Evolutionary conservation across 805 yeast genomes (phyloP).

Genomic region (Saccharomycopsis sp.): DNA sequence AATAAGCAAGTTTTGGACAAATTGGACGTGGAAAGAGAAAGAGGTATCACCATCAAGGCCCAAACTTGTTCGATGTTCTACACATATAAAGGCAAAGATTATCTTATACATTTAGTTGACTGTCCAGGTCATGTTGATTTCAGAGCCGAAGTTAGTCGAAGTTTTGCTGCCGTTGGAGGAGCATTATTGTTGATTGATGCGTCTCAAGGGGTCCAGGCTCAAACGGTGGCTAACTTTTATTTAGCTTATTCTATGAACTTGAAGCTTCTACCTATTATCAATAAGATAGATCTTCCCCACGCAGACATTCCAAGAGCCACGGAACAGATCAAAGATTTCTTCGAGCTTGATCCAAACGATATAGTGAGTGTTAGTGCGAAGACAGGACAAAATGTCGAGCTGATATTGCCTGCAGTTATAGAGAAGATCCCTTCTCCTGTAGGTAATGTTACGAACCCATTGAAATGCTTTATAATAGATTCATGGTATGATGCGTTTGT

Average conservation of each 20-base stretch:
- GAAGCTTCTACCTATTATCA: slow-evolving; percentile 79
- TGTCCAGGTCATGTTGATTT: slow-evolving; percentile 99
- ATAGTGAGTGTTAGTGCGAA: slow-evolving; percentile 87
- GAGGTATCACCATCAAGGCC: slow-evolving; percentile 96
- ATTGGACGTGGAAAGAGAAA: slow-evolving; percentile 88
- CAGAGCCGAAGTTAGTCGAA: slow-evolving; percentile 85
- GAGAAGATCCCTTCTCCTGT: slow-evolving; percentile 75
- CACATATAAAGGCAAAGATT: slow-evolving; percentile 59
- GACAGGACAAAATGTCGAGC: slow-evolving; percentile 74
- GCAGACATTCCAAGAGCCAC: slow-evolving; percentile 78
- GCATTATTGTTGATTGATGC: slow-evolving; percentile 90
- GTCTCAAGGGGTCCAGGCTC: slow-evolving; percentile 94
- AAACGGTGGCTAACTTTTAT: slow-evolving; percentile 95
- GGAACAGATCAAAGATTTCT: slow-evolving; percentile 78
- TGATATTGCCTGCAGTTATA: slow-evolving; percentile 74
- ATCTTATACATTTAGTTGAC: slow-evolving; percentile 83
- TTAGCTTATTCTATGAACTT: slow-evolving; percentile 82
- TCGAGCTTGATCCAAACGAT: slow-evolving; percentile 69
- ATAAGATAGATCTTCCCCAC: slow-evolving; percentile 83
- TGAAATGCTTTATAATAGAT: slow-evolving; percentile 81
- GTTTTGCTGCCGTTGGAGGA: slow-evolving; percentile 95
- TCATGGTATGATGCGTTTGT: slow-evolving; percentile 94
- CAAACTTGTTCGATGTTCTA: slow-evolving; percentile 95
- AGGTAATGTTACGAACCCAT: slow-evolving; percentile 47
- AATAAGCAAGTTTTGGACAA: slow-evolving; percentile 85